A percentile compares a stretch with the other conserved stretches of the same genome.
phyloP scores from a whole-genome alignment of 441 rosid genomes.

The Gossypium trilobum region DNA sequence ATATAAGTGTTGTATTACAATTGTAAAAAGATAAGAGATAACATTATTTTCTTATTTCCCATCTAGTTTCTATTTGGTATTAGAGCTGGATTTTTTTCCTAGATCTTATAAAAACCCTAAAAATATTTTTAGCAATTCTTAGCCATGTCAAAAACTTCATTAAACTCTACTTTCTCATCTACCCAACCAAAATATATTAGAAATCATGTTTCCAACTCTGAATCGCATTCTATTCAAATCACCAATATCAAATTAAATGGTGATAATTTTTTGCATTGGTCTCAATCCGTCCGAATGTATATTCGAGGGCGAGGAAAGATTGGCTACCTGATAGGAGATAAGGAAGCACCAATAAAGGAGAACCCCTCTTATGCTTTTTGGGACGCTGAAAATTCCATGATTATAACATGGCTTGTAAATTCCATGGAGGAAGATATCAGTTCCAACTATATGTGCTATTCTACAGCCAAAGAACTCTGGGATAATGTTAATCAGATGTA shows the following conservation, averaged over 20 bases:
- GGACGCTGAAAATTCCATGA: not conserved
- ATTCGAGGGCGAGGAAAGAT: not conserved
- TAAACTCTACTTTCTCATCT: not conserved
- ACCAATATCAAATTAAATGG: no score
- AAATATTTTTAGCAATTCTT: no score
- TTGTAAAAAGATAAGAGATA: not conserved
- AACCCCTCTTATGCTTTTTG: not conserved
- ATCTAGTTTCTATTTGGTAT: not conserved
- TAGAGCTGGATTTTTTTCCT: not conserved
- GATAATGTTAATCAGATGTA: not conserved
- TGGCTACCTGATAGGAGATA: not conserved
- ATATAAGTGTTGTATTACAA: not conserved
- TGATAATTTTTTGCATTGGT: not conserved
- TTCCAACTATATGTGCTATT: not conserved
- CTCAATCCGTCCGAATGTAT: not conserved
- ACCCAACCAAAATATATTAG: not conserved
- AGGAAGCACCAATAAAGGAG: not conserved
- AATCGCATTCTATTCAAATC: no score
- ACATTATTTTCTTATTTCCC: not conserved
- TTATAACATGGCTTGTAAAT: not conserved
- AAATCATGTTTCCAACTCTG: no score
- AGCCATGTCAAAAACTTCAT: not conserved
- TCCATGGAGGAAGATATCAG: not conserved
- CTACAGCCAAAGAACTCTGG: not conserved
- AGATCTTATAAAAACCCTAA: not conserved